These are phyloP conservation scores for Albatrellus ellisii DNA, from an alignment of 768 basidiomycete species.

Conservation along the genomic window DNA sequence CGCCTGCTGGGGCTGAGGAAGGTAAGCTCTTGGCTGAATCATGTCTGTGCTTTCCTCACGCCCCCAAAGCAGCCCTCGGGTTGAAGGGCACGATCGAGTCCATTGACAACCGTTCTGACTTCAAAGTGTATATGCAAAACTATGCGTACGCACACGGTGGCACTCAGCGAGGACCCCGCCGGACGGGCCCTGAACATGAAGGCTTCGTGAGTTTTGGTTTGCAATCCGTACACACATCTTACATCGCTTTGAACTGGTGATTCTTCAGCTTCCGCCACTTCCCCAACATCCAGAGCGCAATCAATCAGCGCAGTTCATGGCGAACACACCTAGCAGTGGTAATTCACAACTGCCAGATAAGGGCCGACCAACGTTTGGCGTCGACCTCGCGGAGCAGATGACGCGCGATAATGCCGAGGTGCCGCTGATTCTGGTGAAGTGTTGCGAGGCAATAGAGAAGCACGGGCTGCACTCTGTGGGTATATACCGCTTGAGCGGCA, in stretches of 20 bases:
- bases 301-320: slow-evolving; percentile 43
- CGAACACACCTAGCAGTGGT: slow-evolving; percentile 19
- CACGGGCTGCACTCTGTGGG: slow-evolving; percentile 77
- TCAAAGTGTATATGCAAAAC: slow-evolving; percentile 95
- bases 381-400: slow-evolving; percentile 91
- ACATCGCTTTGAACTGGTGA: background rate
- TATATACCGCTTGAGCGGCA: slow-evolving; percentile 90
- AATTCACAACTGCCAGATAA: slow-evolving; percentile 33
- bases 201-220: slow-evolving; percentile 71
- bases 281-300: slow-evolving; percentile 27
- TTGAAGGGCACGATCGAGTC: slow-evolving; percentile 79
- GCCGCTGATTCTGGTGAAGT: slow-evolving; percentile 78
- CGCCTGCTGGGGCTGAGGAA: slow-evolving; percentile 51
- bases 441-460: slow-evolving; percentile 84
- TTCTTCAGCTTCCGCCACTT: slow-evolving; percentile 10
- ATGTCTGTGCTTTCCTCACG: background rate
- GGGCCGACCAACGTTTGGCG: slow-evolving; percentile 78
- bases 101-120: slow-evolving; percentile 91
- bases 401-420: slow-evolving; percentile 82
- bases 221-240: slow-evolving; percentile 5
- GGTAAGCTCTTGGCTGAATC: slow-evolving; percentile 26
- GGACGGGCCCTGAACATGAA: slow-evolving; percentile 85
- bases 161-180: slow-evolving; percentile 54
- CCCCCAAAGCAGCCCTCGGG: slow-evolving; percentile 36
- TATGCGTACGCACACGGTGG: slow-evolving; percentile 83